These are phyloP conservation scores for Berberis thunbergii DNA, from an alignment of 164 flowering plant genomes.

Conservation along the genomic window DNA sequence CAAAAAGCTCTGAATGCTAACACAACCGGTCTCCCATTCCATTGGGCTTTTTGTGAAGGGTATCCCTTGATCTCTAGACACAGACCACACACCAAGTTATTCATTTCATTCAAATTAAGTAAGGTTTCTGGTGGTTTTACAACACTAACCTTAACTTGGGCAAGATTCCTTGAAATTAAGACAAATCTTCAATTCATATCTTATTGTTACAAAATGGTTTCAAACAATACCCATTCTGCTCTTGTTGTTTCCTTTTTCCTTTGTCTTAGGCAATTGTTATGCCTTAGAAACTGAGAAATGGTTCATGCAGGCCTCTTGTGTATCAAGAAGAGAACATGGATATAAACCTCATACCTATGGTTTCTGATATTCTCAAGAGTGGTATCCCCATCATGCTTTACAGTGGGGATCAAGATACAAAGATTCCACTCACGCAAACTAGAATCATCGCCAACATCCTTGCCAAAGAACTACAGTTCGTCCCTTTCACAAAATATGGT, in stretches of 20 bases:
- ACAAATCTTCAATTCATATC: no score
- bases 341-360: constrained; percentile 27
- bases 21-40: constrained; percentile 28
- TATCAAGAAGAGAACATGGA: constrained; percentile 25
- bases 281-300: no score
- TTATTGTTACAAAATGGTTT: no score
- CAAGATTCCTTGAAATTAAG: no score
- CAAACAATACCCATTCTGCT: no score
- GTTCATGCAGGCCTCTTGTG: constrained; percentile 22
- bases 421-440: constrained; percentile 4
- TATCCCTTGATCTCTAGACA: constrained; percentile 7
- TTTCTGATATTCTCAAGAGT: constrained; percentile 18
- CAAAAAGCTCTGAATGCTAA: constrained; percentile 36
- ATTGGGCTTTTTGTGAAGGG: constrained; percentile 33
- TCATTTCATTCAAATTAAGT: neutral
- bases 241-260: no score
- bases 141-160: no score
- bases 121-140: neutral
- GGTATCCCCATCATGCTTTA: constrained; percentile 31
- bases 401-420: constrained; percentile 23
- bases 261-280: no score
- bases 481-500: constrained; percentile 1
- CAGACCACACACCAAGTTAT: neutral
- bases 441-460: constrained; percentile 2
- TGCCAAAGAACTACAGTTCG: neutral